Evolutionary conservation across 139 green algal genomes (phyloP).

Genomic region (Tetraselmis striata): DNA sequence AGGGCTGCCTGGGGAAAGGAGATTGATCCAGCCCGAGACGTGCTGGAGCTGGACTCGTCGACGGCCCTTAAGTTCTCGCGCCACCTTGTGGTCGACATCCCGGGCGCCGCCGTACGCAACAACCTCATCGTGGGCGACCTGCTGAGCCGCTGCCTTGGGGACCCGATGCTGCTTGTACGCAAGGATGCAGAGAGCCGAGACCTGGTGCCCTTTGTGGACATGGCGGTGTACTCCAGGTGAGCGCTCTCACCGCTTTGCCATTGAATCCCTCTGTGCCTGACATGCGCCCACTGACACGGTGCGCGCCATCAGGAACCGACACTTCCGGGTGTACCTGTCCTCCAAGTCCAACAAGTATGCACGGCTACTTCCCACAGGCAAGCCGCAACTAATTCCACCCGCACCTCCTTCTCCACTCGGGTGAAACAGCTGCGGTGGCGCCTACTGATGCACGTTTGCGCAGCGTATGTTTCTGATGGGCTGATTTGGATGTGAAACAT

Average conservation of each 20-base stretch:
- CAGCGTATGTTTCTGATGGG: background rate
- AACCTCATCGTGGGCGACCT: conserved; percentile 46
- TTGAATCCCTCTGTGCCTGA: background rate
- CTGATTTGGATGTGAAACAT: background rate
- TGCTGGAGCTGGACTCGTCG: conserved; percentile 68
- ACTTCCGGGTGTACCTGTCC: conserved; percentile 64
- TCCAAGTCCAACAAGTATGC: conserved; percentile 66
- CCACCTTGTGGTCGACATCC: conserved; percentile 68
- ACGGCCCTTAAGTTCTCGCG: conserved; percentile 68
- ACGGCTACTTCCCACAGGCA: conserved; percentile 37
- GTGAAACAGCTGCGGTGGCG: background rate
- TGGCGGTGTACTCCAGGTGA: conserved; percentile 59
- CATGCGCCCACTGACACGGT: background rate
- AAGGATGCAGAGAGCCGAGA: conserved; percentile 4
- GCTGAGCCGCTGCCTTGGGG: conserved; percentile 24
- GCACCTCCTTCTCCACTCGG: too few relatives aligned
- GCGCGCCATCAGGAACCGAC: conserved; percentile 38
- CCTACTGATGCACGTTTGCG: background rate
- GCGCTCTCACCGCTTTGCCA: background rate
- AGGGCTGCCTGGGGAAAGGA: conserved; percentile 29
- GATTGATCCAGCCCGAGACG: conserved; percentile 21
- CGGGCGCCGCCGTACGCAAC: conserved; percentile 49
- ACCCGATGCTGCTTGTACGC: conserved; percentile 16
- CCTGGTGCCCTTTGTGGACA: conserved; percentile 45
- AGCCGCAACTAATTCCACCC: conserved; percentile 9